These are phyloP conservation scores for Durusdinium trenchii DNA, from an alignment of 73 alveolate species.

Conservation along the genomic window DNA sequence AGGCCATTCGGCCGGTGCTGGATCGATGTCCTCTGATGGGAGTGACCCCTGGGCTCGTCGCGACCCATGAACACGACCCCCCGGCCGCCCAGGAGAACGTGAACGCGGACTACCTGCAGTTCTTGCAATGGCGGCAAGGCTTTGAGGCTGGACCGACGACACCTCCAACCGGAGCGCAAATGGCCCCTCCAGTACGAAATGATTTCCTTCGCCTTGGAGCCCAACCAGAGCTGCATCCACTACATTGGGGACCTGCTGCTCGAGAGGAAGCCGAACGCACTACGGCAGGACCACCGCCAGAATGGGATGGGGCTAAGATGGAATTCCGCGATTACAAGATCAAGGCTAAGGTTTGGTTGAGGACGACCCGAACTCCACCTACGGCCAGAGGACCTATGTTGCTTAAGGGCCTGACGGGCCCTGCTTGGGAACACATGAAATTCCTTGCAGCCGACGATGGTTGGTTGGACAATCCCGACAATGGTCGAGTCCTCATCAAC, in stretches of 20 bases:
- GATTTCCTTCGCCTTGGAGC: not conserved
- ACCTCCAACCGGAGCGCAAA: not conserved
- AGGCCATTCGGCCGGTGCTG: not conserved
- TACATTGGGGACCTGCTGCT: not conserved
- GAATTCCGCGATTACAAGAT: constrained; percentile 20
- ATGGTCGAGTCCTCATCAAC: not conserved
- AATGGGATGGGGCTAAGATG: not conserved
- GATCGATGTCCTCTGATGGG: not conserved
- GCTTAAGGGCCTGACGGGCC: not conserved
- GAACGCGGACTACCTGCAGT: not conserved
- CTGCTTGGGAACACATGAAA: constrained; percentile 50
- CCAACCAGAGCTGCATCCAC: not conserved
- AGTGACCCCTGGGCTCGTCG: not conserved
- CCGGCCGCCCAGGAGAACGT: not conserved
- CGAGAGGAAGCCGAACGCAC: constrained; percentile 13
- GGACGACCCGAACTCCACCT: too few species aligned
- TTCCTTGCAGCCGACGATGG: not conserved
- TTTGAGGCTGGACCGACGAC: not conserved
- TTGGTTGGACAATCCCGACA: not conserved
- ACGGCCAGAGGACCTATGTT: constrained; percentile 38
- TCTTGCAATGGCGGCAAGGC: not conserved
- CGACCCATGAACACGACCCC: not conserved
- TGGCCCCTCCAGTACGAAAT: too few species aligned
- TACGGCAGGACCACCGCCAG: constrained; percentile 27
- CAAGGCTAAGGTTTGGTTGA: constrained; percentile 5